Base-by-base conservation (phyloP, 495 filamentous ascomycete genomes). In the Bryoglossum gracile region DNA sequence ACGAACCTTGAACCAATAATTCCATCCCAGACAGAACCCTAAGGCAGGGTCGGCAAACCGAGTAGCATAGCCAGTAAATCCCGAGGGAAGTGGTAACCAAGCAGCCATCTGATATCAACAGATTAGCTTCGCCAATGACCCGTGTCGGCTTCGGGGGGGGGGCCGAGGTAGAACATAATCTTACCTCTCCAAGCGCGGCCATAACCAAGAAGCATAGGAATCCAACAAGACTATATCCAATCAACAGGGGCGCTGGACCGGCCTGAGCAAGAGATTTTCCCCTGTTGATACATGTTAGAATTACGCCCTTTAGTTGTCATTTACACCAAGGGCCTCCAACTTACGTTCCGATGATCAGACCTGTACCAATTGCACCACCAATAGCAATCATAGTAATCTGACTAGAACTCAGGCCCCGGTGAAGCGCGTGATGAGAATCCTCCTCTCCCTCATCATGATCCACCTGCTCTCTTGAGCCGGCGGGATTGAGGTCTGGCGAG, bases 341-440 rank as follows among this genome's bases (percentile, higher is more conserved):
- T 46, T 22, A 55, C 53, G 50, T 54, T 23, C 51, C 51, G 33
- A 58, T 58, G 33, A 58, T 50, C 0, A 58, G 34, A 33, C 48
- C 43, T 25, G 84, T 88, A 51, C 86, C 87, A 53, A 94, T 86
- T 9, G 87, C 87, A 38, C 85, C 84, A 22, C 87, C 87, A 55
- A 94, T 87, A 3, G 87, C 87, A 73, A 94, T 90, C 78, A 89
- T 80, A 55, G 81, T 81, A 53, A 87, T 77, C 47, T 87, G 83
- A 24, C 81, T 73, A 1, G 82, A 73, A 50, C 79, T 76, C 38
- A 88, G 65, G 4, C 75, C 74, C 30, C 81, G 76, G 41, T 80
- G 81, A 14, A 89, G 59, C 32, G 50, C 45, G 24, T 56, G 46
- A 37, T 41, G 21, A 11, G 3, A 23, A 37, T 60, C 57, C 10